Conservation (phyloP, 768 basidiomycete species). For the Mycena sanguinolenta region DNA sequence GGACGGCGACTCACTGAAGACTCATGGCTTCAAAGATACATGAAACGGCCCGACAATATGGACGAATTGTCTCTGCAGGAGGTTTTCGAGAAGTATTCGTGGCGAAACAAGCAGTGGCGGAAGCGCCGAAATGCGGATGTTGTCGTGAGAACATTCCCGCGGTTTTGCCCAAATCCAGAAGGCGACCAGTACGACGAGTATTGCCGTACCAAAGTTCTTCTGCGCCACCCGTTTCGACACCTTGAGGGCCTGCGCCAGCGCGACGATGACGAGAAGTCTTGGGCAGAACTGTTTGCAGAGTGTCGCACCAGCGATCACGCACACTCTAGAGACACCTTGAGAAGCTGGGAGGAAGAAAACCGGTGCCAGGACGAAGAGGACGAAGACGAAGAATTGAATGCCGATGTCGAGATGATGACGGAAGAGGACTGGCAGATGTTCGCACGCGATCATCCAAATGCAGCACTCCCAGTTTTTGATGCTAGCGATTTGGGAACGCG, state of each 20-base stretch:
- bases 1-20: too few species aligned
- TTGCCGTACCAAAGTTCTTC: constrained; percentile 7
- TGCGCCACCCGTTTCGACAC: constrained; percentile 18
- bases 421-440: neutral
- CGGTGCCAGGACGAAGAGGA: constrained; percentile 3
- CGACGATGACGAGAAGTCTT: neutral
- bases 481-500: constrained; percentile 21
- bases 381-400: constrained; percentile 5
- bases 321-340: constrained; percentile 8
- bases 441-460: neutral
- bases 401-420: neutral
- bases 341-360: constrained; percentile 17
- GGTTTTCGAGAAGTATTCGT: neutral
- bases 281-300: constrained; percentile 5
- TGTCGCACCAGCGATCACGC: neutral
- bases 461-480: neutral
- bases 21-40: neutral
- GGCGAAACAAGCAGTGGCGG: neutral
- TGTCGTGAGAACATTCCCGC: constrained; percentile 13
- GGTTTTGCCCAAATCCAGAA: constrained; percentile 35
- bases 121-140: neutral
- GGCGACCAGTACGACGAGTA: constrained; percentile 33
- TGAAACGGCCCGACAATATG: neutral
- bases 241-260: neutral
- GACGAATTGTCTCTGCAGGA: constrained; percentile 2